phyloP scores from a whole-genome alignment of 1,284 basidiomycete species.

The Sporisorium graminicola region DNA sequence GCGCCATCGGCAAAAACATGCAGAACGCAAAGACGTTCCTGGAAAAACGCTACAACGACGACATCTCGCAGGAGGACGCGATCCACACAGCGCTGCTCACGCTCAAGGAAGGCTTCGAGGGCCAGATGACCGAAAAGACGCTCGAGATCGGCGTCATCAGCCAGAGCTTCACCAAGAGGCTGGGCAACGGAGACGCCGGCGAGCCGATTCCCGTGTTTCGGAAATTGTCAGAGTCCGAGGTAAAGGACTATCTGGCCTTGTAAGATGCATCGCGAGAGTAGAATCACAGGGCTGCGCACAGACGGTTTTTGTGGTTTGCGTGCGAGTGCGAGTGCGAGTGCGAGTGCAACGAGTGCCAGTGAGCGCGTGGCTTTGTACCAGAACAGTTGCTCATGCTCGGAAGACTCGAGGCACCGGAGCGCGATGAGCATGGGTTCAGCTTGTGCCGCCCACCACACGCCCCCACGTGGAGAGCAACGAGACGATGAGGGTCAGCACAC shows the following conservation, averaged over 20 bases:
- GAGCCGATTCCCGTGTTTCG: slow-evolving; percentile 59
- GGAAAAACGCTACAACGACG: slow-evolving; percentile 98
- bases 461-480: slow-evolving; percentile 36
- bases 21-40: slow-evolving; percentile 98
- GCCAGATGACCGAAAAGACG: slow-evolving; percentile 99
- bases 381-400: too few species aligned
- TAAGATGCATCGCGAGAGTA: slow-evolving; percentile 2
- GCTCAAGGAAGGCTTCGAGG: slow-evolving; percentile 98
- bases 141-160: slow-evolving; percentile 95
- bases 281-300: neutral
- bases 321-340: too few species aligned
- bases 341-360: too few species aligned
- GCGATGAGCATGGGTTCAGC: too few species aligned
- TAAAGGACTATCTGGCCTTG: slow-evolving; percentile 62
- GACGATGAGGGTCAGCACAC: slow-evolving; percentile 30
- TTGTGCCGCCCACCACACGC: slow-evolving; percentile 15
- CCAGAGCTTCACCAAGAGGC: slow-evolving; percentile 67
- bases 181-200: slow-evolving; percentile 45
- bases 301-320: neutral
- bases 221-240: slow-evolving; percentile 60
- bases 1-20: slow-evolving; percentile 99
- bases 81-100: slow-evolving; percentile 99
- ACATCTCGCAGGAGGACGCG: slow-evolving; percentile 97
- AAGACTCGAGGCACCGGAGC: too few species aligned
- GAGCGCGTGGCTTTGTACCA: too few species aligned